Conservation (phyloP, 768 basidiomycete genomes). For the Boletus tomentosulus region DNA sequence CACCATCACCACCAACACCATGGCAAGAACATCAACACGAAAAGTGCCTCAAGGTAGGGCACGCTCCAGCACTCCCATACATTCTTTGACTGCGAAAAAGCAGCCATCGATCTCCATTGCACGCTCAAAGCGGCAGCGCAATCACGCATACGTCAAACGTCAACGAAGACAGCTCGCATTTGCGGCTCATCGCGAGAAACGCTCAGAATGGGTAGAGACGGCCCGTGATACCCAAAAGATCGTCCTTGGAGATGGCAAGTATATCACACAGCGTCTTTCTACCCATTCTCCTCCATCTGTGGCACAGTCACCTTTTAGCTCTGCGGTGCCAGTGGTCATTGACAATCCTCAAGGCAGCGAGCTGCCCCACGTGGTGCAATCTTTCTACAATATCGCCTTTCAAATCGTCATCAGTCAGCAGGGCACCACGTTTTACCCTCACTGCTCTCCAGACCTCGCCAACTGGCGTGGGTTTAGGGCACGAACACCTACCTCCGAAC, state of each 20-base stretch:
- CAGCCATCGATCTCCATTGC: slow-evolving; percentile 16
- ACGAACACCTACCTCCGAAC: not conserved
- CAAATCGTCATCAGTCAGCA: slow-evolving; percentile 35
- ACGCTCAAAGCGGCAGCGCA: slow-evolving; percentile 18
- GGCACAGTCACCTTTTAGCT: slow-evolving; percentile 16
- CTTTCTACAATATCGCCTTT: slow-evolving; percentile 33
- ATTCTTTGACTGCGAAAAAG: slow-evolving; percentile 23
- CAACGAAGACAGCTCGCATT: slow-evolving; percentile 19
- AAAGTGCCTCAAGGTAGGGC: slow-evolving; percentile 26
- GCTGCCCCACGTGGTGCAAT: not conserved
- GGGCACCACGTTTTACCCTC: slow-evolving; percentile 39
- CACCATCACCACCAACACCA: slow-evolving; percentile 6
- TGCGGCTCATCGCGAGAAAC: slow-evolving; percentile 22
- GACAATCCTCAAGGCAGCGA: slow-evolving; percentile 3
- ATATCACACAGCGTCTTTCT: slow-evolving; percentile 29
- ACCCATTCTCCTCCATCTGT: slow-evolving; percentile 2
- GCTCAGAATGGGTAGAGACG: slow-evolving; percentile 30
- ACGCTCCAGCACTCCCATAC: slow-evolving; percentile 22
- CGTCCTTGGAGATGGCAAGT: slow-evolving; percentile 39
- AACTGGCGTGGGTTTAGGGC: slow-evolving; percentile 29
- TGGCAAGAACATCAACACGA: slow-evolving; percentile 19
- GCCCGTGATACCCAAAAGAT: slow-evolving; percentile 37
- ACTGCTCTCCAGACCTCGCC: slow-evolving; percentile 34
- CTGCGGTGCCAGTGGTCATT: slow-evolving; percentile 6
- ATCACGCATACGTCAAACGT: slow-evolving; percentile 20